A percentile compares a stretch with the other conserved stretches of the same genome.
phyloP scores from a whole-genome alignment of 2,329 filamentous ascomycete species.

The Bipolaris victoriae region DNA sequence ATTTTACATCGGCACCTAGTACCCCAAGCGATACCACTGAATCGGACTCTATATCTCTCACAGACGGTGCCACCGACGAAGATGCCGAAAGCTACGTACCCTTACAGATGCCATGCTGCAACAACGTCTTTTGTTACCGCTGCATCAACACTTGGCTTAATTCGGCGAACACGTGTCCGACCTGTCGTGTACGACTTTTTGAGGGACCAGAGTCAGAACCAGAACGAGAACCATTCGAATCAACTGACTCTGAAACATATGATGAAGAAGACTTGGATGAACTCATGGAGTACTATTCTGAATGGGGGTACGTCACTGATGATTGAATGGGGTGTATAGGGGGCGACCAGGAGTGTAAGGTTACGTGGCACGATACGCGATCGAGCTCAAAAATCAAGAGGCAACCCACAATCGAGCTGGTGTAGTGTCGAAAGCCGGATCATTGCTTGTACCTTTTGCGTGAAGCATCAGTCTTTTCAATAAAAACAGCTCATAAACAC shows the following conservation, averaged over 20 bases:
- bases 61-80: background rate
- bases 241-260: background rate
- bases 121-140: background rate
- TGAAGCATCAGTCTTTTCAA: no score
- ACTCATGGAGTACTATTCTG: no score
- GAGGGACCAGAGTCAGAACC: background rate
- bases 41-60: background rate
- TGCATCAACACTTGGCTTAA: background rate
- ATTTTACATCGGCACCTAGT: background rate
- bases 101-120: conserved; percentile 2
- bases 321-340: no score
- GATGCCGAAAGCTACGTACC: background rate
- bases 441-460: no score
- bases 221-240: background rate
- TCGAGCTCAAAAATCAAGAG: no score
- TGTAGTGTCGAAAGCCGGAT: no score
- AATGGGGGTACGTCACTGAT: no score
- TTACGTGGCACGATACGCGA: no score
- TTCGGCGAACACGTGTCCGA: background rate
- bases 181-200: background rate
- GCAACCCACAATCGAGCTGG: no score
- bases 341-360: no score
- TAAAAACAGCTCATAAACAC: no score
- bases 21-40: background rate
- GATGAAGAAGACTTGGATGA: background rate